A percentile compares a stretch with the other conserved stretches of the same genome.
Conservation (phyloP, 495 filamentous ascomycete species). For the Penicillium parvum region DNA sequence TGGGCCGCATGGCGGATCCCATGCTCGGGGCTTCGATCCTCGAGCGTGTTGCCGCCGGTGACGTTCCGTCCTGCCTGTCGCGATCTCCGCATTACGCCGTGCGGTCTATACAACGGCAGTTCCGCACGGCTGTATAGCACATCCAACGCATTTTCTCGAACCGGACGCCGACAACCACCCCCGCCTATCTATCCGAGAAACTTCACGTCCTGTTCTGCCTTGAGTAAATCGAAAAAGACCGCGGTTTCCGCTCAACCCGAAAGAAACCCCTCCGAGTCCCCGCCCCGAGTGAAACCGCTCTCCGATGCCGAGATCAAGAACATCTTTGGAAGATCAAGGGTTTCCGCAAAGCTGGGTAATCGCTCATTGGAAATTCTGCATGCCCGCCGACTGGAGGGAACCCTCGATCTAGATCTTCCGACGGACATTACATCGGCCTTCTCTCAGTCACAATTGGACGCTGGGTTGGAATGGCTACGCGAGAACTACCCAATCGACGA, state of each 20-base stretch:
- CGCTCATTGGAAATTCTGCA: constrained; percentile 65
- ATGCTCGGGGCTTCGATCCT: constrained; percentile 38
- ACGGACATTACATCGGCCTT: constrained; percentile 40
- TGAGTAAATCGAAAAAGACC: constrained; percentile 24
- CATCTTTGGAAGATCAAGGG: constrained; percentile 56
- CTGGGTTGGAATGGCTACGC: constrained; percentile 66
- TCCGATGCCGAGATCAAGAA: constrained; percentile 49
- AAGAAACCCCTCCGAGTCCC: constrained; percentile 5
- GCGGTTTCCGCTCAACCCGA: constrained; percentile 10
- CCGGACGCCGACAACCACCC: neutral
- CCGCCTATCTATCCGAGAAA: neutral
- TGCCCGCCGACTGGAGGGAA: constrained; percentile 68
- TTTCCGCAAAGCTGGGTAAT: constrained; percentile 54
- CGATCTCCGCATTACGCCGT: constrained; percentile 22
- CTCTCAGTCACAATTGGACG: constrained; percentile 30
- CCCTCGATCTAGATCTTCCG: constrained; percentile 54
- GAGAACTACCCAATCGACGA: constrained; percentile 69
- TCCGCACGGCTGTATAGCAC: constrained; percentile 16
- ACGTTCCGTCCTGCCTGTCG: constrained; percentile 13
- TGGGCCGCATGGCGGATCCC: constrained; percentile 43
- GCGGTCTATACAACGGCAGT: constrained; percentile 14
- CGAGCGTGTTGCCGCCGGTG: constrained; percentile 20
- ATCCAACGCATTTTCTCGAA: constrained; percentile 1
- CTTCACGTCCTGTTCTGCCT: neutral
- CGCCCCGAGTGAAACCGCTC: constrained; percentile 30